These are phyloP conservation scores for Isoetes taiwanensis DNA, from an alignment of 75 land plant species.

Conservation along the genomic window DNA sequence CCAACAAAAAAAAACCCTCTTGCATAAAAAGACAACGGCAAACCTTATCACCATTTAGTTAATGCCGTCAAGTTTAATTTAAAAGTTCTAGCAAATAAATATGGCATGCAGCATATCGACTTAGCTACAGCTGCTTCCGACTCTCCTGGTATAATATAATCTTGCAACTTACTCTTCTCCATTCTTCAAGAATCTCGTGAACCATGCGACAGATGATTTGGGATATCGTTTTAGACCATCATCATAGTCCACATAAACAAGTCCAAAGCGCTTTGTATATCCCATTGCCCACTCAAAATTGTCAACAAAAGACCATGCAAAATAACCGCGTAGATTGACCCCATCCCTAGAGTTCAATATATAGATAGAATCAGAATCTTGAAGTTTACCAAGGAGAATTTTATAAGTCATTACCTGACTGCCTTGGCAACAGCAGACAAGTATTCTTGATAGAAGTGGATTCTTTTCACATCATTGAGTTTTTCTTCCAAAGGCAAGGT, in stretches of 20 bases:
- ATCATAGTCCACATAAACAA: conserved; percentile 3
- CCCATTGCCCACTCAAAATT: conserved; percentile 3
- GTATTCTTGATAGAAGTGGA: conserved; percentile 38
- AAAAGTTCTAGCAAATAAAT: too few species aligned
- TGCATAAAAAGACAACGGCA: too few species aligned
- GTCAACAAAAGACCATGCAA: not conserved
- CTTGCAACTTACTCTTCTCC: too few species aligned
- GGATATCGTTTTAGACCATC: not conserved
- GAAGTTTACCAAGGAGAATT: too few species aligned
- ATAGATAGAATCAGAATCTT: not conserved
- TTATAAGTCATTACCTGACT: too few species aligned
- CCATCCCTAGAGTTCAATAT: not conserved
- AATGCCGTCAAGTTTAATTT: too few species aligned
- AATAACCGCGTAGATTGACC: not conserved
- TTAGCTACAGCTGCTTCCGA: too few species aligned
- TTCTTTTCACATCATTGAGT: conserved; percentile 35
- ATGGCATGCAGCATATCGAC: too few species aligned
- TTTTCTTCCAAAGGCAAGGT: conserved; percentile 25
- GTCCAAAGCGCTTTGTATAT: not conserved
- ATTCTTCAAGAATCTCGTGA: not conserved
- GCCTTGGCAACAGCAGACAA: conserved; percentile 24
- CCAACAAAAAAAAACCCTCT: too few species aligned
- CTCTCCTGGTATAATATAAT: too few species aligned
- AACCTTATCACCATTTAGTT: too few species aligned
- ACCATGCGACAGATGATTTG: not conserved